Evolutionary conservation across 225 moss, liverwort and hornwort genomes (phyloP), one percentile per base, ranked within the genome.

Genomic region (Bryoerythrophyllum caledonicum): DNA sequence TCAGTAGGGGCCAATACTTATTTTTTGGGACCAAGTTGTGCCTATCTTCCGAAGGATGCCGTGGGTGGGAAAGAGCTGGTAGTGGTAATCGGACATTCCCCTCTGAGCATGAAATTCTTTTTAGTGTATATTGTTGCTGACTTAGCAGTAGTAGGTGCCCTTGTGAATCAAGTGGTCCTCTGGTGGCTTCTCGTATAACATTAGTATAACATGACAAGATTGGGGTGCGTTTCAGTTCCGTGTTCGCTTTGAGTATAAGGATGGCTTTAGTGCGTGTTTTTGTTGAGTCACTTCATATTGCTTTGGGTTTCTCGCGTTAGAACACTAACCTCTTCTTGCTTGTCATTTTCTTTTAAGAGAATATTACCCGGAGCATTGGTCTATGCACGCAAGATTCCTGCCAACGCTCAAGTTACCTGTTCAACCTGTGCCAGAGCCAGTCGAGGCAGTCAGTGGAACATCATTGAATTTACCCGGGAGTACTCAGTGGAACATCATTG

Each of bases 21-120:
- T 23, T 66, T 60, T 77, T 74, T 70, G n/a, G n/a, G n/a, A n/a
- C n/a, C n/a, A n/a, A n/a, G n/a, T 41, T 84, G 68, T 34, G 65
- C 41, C n/a, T 59, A n/a, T n/a, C n/a, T n/a, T 34, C 14, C 56
- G 17, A 67, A 40, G 78, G 63, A 51, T 57, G 30, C 48, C 64
- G 74, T 65, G 60, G 41, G 58, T 68, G 32, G 8, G 10, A 40
- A 32, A 32, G 32, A 1, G 32, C 32, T 32, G 32, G 32, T 32
- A n/a, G n/a, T n/a, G 51, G 2, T 40, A 40, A 40, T 27, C 8
- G 60, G 60, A 41, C 67, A 30, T 61, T 14, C 53, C 28, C 27
- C 65, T 65, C 62, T 54, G 54, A 62, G 55, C 21, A 48, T 13
- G 9, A 30, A 27, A 71, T 71, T 71, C 43, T 43, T 44, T 69